phyloP scores from a whole-genome alignment of 768 basidiomycete species.

The Termitomyces sp. region DNA sequence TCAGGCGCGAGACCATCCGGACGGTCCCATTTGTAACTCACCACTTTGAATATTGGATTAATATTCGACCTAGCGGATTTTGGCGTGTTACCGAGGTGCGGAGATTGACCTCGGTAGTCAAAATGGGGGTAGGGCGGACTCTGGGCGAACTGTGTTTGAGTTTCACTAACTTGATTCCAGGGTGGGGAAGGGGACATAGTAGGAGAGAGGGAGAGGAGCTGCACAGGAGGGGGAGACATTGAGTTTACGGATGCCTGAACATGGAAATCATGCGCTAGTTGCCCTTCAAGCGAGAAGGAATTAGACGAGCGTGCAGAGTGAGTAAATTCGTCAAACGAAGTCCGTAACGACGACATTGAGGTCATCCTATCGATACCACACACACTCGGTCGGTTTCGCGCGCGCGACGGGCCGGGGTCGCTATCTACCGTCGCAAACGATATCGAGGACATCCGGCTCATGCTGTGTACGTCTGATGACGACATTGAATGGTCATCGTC shows the following conservation, averaged over 20 bases:
- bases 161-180: slow-evolving; percentile 47
- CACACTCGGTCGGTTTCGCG: slow-evolving; percentile 56
- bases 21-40: slow-evolving; percentile 49
- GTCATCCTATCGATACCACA: slow-evolving; percentile 72
- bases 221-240: slow-evolving; percentile 73
- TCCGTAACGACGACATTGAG: slow-evolving; percentile 69
- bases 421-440: slow-evolving; percentile 84
- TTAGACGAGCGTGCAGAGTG: slow-evolving; percentile 74
- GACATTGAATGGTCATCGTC: slow-evolving; percentile 93
- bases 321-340: slow-evolving; percentile 69
- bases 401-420: slow-evolving; percentile 73
- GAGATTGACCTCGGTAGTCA: slow-evolving; percentile 50
- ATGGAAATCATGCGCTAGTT: slow-evolving; percentile 70
- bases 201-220: slow-evolving; percentile 67
- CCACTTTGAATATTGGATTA: slow-evolving; percentile 90
- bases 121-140: slow-evolving; percentile 40
- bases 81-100: slow-evolving; percentile 55
- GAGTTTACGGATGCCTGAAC: slow-evolving; percentile 65
- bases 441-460: slow-evolving; percentile 68
- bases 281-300: slow-evolving; percentile 72
- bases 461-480: slow-evolving; percentile 77
- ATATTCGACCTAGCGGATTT: slow-evolving; percentile 68
- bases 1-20: slow-evolving; percentile 29
- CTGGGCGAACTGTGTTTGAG: slow-evolving; percentile 15
- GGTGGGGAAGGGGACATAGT: slow-evolving; percentile 51